phyloP scores from a whole-genome alignment of 2,329 filamentous ascomycete species.

The Arthrobotrys pseudoclavata region DNA sequence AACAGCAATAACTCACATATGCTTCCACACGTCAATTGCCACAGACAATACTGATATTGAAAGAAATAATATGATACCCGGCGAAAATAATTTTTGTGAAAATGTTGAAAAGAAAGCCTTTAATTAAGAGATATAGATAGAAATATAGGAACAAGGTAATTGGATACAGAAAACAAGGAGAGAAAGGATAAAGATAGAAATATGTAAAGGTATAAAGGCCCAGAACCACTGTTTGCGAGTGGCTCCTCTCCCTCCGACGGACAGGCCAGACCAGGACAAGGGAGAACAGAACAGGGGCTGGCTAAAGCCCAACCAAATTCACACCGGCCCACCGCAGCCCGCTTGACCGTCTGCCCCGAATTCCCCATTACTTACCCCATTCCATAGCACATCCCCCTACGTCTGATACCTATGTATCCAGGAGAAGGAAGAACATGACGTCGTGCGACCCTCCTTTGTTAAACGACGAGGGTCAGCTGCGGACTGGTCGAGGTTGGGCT shows the following conservation, averaged over 20 bases:
- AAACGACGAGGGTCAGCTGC: slow-evolving; percentile 8
- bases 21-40: slow-evolving; percentile 13
- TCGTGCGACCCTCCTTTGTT: slow-evolving; percentile 20
- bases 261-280: neutral
- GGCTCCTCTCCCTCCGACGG: slow-evolving; percentile 2
- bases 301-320: slow-evolving; percentile 37
- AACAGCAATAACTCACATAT: slow-evolving; percentile 2
- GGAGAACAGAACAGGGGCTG: neutral
- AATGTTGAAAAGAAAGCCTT: neutral
- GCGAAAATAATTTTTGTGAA: neutral
- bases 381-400: neutral
- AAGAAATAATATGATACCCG: too few species aligned
- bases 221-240: slow-evolving; percentile 22
- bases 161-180: slow-evolving; percentile 10
- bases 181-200: slow-evolving; percentile 6
- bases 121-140: neutral
- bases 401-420: neutral
- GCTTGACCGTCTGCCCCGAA: slow-evolving; percentile 39
- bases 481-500: neutral
- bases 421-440: slow-evolving; percentile 19
- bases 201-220: neutral
- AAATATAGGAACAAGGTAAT: slow-evolving; percentile 11
- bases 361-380: slow-evolving; percentile 10
- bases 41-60: neutral
- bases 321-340: slow-evolving; percentile 58